These are phyloP conservation scores for Ustilago xerochloae DNA, from an alignment of 1,284 basidiomycete genomes.

Conservation along the genomic window DNA sequence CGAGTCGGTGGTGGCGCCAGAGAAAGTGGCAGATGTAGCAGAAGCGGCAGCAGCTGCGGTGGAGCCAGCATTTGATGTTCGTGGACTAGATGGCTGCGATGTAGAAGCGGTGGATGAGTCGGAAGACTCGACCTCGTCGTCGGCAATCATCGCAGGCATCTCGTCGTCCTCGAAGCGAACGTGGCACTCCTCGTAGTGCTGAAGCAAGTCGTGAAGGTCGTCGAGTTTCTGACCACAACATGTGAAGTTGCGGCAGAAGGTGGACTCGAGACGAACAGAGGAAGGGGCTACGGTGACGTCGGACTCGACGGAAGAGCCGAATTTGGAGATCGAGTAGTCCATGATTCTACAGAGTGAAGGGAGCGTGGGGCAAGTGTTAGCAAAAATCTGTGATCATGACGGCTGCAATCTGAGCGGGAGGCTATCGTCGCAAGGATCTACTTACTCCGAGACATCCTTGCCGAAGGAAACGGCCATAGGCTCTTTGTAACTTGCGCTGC, in stretches of 20 bases:
- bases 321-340: conserved; percentile 64
- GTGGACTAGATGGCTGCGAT: conserved; percentile 59
- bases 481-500: conserved; percentile 60
- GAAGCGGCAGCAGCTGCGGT: conserved; percentile 23
- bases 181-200: conserved; percentile 68
- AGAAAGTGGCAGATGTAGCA: conserved; percentile 20
- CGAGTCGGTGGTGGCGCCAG: conserved; percentile 17
- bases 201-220: conserved; percentile 66
- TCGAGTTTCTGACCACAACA: conserved; percentile 65
- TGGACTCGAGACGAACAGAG: conserved; percentile 62
- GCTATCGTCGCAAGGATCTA: neutral
- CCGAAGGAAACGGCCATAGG: conserved; percentile 64
- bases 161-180: conserved; percentile 67
- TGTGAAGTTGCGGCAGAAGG: conserved; percentile 67
- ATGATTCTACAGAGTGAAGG: conserved; percentile 50
- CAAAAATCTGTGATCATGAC: neutral
- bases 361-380: neutral
- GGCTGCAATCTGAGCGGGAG: neutral
- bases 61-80: conserved; percentile 40
- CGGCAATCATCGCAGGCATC: conserved; percentile 57
- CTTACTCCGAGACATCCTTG: conserved; percentile 65
- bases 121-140: conserved; percentile 59
- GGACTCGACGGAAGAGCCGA: conserved; percentile 63
- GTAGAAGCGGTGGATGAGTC: conserved; percentile 52
- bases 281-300: conserved; percentile 64